These are phyloP conservation scores for Penstemon eatonii DNA, from an alignment of 257 asterid species.

Conservation along the genomic window DNA sequence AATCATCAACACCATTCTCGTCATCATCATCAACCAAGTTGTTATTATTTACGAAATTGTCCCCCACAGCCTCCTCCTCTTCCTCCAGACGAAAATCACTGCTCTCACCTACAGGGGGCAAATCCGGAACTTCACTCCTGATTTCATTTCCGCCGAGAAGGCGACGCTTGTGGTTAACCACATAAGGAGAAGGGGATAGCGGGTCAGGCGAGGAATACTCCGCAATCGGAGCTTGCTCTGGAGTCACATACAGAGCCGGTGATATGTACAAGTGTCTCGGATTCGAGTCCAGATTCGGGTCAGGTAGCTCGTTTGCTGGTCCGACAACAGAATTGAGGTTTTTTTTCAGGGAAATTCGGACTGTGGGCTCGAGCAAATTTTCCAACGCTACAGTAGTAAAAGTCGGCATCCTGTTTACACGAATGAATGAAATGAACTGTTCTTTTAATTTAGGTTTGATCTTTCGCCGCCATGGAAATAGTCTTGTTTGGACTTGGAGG, in stretches of 20 bases:
- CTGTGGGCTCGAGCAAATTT: conserved; percentile 56
- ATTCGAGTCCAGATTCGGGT: conserved; percentile 16
- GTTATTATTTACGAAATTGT: conserved; percentile 25
- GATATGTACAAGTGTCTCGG: conserved; percentile 67
- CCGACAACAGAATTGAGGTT: conserved; percentile 19
- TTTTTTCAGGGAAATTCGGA: conserved; percentile 42
- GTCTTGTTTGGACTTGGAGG: neutral
- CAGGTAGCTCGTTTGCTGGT: neutral
- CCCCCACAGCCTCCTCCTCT: conserved; percentile 29
- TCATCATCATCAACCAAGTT: conserved; percentile 25
- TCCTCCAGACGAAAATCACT: conserved; percentile 22
- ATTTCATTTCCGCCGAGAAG: conserved; percentile 36
- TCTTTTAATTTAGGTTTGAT: neutral
- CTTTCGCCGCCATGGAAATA: conserved; percentile 26
- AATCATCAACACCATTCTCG: conserved; percentile 40
- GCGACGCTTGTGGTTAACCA: conserved; percentile 78
- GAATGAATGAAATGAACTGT: neutral
- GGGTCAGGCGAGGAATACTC: conserved; percentile 40
- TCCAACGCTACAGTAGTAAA: conserved; percentile 51
- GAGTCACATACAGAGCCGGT: conserved; percentile 74
- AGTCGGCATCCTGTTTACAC: conserved; percentile 49
- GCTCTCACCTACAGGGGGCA: conserved; percentile 18
- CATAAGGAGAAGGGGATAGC: conserved; percentile 70
- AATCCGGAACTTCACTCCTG: conserved; percentile 32
- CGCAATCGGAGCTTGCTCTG: conserved; percentile 71